Base-by-base conservation (phyloP, 345 rosid species). In the Aegle marmelos region DNA sequence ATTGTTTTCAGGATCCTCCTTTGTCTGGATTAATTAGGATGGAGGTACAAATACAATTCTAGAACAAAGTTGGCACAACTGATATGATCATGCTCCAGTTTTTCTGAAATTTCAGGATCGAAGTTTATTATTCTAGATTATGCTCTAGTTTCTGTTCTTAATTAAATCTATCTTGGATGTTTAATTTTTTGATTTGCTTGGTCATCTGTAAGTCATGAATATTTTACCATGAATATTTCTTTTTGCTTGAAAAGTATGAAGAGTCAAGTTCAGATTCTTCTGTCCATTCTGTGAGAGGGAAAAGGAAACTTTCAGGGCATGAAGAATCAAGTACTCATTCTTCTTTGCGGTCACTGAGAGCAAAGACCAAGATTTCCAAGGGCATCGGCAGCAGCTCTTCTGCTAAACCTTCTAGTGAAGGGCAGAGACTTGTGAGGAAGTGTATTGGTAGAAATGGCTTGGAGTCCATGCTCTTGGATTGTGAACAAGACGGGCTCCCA, bases 401-500 rank as follows among this genome's bases (percentile, higher is more conserved):
- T 34, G 86, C 74, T 9, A 86, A 85, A 78, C 75, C 90, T 87
- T 82, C 86, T 68, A 68, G 48, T 73, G 88, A 85, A 68, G 79
- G 88, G 9, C 81, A 80, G 77, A 92, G 83, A 80, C 79, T 88
- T 72, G 82, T 85, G 79, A 88, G 86, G 83, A 87, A 79, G 80
- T 83, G 74, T 67, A 68, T 63, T 27, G 57, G 63, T 58, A 85
- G 81, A 76, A 76, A 83, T 67, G 78, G 70, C 72, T 62, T 85
- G 48, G 81, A 82, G 75, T 65, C 70, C 22, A 65, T 74, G 33
- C 34, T 66, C 68, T 81, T 79, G 41, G 93, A 90, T 72, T 88
- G 89, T 57, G 90, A 88, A 37, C 81, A 76, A 75, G 91, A 88
- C 33, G 57, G 74, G 82, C 33, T 54, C 54, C 58, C 76, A 75